Base-by-base conservation (phyloP, 179 eudicot species). In the Kewa caespitosa region DNA sequence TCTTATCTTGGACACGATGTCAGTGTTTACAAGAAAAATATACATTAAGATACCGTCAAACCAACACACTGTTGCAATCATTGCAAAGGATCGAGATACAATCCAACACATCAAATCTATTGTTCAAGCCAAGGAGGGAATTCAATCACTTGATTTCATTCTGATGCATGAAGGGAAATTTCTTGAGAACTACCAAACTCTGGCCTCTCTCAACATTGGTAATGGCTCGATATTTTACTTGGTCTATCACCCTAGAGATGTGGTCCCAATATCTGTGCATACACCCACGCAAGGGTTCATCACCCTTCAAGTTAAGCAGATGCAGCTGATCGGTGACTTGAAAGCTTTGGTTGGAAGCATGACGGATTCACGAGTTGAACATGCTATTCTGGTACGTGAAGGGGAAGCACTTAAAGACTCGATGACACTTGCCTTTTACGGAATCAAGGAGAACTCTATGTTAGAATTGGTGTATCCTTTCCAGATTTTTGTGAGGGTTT, bases 121-220 rank as follows among this genome's bases (percentile, higher is more conserved):
- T 50, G 25, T 50, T 20, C 57, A 50, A 27, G 25, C 27, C 57
- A 50, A 50, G 25, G 57, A 20, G 57, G 25, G 25, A 50, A 57
- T 25, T 4, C 14, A 11, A 1, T 27, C 14, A 8, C 31, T n/a
- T 54, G 28, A 12, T 54, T 54, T 54, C 60, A 57, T 9, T 57
- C 62, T 57, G 62, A 57, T 57, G 62, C 27, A 57, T 57, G 62
- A 57, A 6, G 62, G 62, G 6, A 57, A 57, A 28, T 57, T 57
- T 57, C 33, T 57, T 28, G n/a, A 57, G 28, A 57, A 33, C n/a
- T 27, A 57, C n/a, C 5, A 57, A 57, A 57, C 62, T n/a, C 62
- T 46, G 9, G 62, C 33, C 14, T 57, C 32, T 25, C 62, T 57
- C 15, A 57, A 57, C 36, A 59, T 28, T 25, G 28, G 36, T 7